These are phyloP conservation scores for Ligustrum vulgare DNA, from an alignment of 257 asterid genomes.

Conservation along the genomic window DNA sequence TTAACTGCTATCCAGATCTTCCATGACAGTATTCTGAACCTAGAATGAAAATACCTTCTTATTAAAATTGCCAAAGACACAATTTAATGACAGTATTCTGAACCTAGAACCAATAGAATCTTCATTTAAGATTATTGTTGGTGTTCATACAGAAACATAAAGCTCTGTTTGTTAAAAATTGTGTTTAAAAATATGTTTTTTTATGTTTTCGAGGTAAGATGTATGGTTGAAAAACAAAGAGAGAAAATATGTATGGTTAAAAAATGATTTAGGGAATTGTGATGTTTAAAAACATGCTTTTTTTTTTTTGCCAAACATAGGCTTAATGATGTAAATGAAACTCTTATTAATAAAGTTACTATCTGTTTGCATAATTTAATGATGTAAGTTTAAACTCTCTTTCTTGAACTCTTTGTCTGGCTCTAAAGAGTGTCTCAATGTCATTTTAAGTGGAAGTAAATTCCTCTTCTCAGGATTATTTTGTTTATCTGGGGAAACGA, in stretches of 20 bases:
- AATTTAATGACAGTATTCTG: no score
- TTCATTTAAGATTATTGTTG: neutral
- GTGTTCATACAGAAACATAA: neutral
- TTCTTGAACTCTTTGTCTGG: neutral
- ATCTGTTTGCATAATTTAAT: slow-evolving; percentile 2
- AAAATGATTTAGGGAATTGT: no score
- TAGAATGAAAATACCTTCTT: neutral
- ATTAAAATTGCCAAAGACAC: neutral
- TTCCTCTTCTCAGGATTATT: slow-evolving; percentile 1
- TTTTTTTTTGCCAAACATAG: no score
- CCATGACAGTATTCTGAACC: neutral
- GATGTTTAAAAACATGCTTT: no score
- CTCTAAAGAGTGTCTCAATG: slow-evolving; percentile 8
- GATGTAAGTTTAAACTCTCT: neutral
- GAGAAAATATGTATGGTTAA: no score
- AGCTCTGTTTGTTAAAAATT: no score
- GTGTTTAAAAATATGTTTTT: no score
- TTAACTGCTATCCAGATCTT: neutral
- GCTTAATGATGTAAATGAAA: neutral
- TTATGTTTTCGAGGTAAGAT: no score
- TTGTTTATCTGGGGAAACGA: slow-evolving; percentile 6
- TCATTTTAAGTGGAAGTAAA: slow-evolving; percentile 9
- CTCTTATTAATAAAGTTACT: neutral
- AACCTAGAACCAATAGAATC: neutral
- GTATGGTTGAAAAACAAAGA: no score